A percentile compares a stretch with the other conserved stretches of the same genome.
Evolutionary conservation across 2,329 filamentous ascomycete species (phyloP).

Genomic region (Fusarium gaditjirri): DNA sequence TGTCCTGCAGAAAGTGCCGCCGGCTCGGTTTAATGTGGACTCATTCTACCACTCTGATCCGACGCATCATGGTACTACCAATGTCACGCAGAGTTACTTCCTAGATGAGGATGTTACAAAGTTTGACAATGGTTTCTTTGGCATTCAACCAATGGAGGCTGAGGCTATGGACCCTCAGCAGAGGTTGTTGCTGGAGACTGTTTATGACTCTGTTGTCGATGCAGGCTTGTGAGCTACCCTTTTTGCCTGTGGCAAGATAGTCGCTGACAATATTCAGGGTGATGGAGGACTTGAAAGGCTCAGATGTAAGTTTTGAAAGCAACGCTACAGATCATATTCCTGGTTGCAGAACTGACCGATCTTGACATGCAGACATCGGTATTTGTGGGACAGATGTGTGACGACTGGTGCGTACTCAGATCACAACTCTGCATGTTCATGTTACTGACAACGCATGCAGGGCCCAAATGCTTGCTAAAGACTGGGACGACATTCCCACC

Average conservation of each 20-base stretch:
- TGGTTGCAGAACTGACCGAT: background rate
- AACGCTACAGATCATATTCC: background rate
- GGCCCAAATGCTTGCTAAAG: constrained; percentile 13
- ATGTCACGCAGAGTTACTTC: constrained; percentile 6
- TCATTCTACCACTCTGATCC: constrained; percentile 1
- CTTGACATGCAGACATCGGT: background rate
- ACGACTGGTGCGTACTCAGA: background rate
- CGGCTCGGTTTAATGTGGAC: constrained; percentile 5
- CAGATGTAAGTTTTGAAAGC: background rate
- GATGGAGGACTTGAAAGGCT: background rate
- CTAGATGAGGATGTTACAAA: background rate
- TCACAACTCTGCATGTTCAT: background rate
- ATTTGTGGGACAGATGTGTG: constrained; percentile 13
- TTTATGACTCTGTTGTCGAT: constrained; percentile 14
- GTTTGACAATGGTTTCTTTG: constrained; percentile 21
- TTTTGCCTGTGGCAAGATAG: fast-evolving
- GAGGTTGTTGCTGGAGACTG: constrained; percentile 11
- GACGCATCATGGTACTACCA: constrained; percentile 2
- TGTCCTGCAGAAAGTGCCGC: background rate
- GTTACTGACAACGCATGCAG: background rate
- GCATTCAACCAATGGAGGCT: constrained; percentile 8
- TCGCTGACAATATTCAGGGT: background rate
- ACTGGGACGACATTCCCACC: constrained; percentile 1
- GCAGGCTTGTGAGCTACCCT: background rate
- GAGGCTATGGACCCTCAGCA: constrained; percentile 25